Base-by-base conservation (phyloP, 2,329 filamentous ascomycete species). In the Hysterium pulicare region DNA sequence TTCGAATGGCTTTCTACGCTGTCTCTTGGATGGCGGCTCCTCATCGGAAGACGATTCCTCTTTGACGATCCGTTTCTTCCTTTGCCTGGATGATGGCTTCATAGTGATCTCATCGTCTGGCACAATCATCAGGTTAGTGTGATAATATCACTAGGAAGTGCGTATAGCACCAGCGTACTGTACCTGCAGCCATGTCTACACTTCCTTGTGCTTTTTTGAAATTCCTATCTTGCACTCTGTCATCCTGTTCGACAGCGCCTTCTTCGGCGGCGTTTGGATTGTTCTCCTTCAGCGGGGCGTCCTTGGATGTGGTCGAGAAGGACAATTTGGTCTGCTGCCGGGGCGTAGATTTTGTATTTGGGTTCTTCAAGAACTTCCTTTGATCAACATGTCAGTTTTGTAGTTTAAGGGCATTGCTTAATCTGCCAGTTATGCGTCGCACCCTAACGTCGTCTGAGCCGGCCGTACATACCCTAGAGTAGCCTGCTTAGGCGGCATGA, bases 381-480 rank as follows among this genome's bases (percentile, higher is more conserved):
- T 42, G 48, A 26, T 17, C 28, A 26, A 20, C 20, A 9, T 33
- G 31, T 61, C 24, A 56, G 50, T 43, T 40, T 34, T n/a, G 24
- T 9, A 23, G 16, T 16, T n/a, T 15, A 31, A 20, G 17, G 20
- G 22, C 9, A 9, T 32, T 6, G 17, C 40, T 19, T 24, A 24
- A 42, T 9, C 36, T 44, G 31, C 28, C 31, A 36, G 36, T 45
- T 32, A 47, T 30, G 49, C 41, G 46, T 67, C 73, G 68, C 81
- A 90, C 86, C 83, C 79, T 67, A 91, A 71, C 55, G 83, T 88
- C 62, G 77, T 81, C 74, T 91, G 87, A 51, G 77, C 76, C 58
- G 82, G 72, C 69, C 81, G 84, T 49, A 91, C 89, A 72, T 93
- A 95, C 90, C 87, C 87, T 67, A 95, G 72, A 47, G 87, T 95